phyloP scores from a whole-genome alignment of 2,329 filamentous ascomycete genomes.

The Aspergillus sp. region DNA sequence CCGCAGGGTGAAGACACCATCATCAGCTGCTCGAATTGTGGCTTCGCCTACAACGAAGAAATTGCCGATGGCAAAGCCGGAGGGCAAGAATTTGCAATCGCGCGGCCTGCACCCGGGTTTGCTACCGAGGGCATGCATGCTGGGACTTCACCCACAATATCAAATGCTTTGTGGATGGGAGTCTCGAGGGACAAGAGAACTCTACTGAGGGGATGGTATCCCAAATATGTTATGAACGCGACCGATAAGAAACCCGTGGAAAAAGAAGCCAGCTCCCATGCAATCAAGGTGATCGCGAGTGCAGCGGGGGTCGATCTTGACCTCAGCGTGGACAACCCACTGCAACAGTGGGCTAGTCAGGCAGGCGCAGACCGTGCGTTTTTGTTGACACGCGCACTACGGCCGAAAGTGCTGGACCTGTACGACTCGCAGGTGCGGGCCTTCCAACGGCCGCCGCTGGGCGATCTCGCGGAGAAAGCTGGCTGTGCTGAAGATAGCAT shows the following conservation, averaged over 20 bases:
- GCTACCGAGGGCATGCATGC: conserved; percentile 12
- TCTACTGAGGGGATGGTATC: conserved; percentile 62
- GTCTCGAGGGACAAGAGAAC: conserved; percentile 51
- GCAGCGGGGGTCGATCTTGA: conserved; percentile 58
- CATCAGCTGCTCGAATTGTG: conserved; percentile 63
- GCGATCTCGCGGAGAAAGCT: conserved; percentile 23
- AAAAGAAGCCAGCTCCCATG: conserved; percentile 47
- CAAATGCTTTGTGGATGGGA: conserved; percentile 31
- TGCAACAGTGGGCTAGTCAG: conserved; percentile 44
- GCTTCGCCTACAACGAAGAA: conserved; percentile 78
- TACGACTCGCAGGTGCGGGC: conserved; percentile 33
- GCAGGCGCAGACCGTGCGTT: conserved; percentile 16
- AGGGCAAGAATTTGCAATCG: conserved; percentile 9
- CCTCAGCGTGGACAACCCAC: conserved; percentile 54
- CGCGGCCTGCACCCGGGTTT: conserved; percentile 12
- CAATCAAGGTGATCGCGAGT: conserved; percentile 48
- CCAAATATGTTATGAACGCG: conserved; percentile 33
- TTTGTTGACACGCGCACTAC: conserved; percentile 17
- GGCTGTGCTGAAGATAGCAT: conserved; percentile 20
- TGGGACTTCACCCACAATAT: conserved; percentile 20
- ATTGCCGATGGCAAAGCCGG: conserved; percentile 49
- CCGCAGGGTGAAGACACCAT: conserved; percentile 76
- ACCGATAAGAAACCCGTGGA: conserved; percentile 22
- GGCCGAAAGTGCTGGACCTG: conserved; percentile 27
- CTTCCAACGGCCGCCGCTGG: conserved; percentile 31